Evolutionary conservation across 768 basidiomycete genomes (phyloP).

Genomic region (Strobilomyces dryophilus): DNA sequence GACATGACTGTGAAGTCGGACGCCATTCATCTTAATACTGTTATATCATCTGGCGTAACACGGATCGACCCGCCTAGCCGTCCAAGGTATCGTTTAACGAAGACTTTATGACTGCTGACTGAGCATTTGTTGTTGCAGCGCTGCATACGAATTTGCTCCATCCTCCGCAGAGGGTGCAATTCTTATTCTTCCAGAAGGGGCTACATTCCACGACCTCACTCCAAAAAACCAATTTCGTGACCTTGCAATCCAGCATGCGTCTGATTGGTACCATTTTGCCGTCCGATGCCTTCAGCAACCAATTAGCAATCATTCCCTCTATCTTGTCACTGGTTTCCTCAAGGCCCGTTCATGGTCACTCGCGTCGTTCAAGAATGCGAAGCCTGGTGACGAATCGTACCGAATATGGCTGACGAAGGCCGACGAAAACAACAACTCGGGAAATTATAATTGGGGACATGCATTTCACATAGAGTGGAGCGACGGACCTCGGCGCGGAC

Average conservation of each 20-base stretch:
- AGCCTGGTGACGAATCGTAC: too few species aligned
- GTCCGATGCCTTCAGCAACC: too few species aligned
- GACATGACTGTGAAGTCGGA: too few species aligned
- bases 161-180: constrained; percentile 22
- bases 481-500: too few species aligned
- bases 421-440: too few species aligned
- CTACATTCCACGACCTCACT: constrained; percentile 12
- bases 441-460: too few species aligned
- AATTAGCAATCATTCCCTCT: not conserved
- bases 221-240: constrained; percentile 6
- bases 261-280: constrained; percentile 20
- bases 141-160: not conserved
- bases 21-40: too few species aligned
- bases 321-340: not conserved
- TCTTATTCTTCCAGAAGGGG: constrained; percentile 28
- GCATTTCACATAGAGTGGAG: too few species aligned
- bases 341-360: not conserved
- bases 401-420: too few species aligned
- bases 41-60: too few species aligned
- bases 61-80: too few species aligned
- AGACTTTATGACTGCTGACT: not conserved
- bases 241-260: constrained; percentile 13
- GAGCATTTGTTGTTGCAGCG: not conserved
- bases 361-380: not conserved
- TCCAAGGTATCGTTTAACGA: too few species aligned